phyloP scores from a whole-genome alignment of 2,329 filamentous ascomycete genomes.

The Ophiocordyceps camponoti-rufipedis region DNA sequence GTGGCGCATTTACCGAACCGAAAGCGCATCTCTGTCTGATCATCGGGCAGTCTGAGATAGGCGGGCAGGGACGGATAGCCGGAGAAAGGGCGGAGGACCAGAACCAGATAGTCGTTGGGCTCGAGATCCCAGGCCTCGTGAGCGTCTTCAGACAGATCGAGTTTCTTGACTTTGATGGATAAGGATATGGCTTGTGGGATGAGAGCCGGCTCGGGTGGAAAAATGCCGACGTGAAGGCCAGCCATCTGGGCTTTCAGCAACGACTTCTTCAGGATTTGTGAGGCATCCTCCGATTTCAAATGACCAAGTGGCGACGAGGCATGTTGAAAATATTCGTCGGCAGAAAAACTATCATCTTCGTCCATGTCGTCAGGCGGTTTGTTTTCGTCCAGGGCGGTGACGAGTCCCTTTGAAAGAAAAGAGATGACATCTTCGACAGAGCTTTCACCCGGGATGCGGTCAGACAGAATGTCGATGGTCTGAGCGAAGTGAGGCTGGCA shows the following conservation, averaged over 20 bases:
- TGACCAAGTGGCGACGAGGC: neutral
- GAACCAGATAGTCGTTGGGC: constrained; percentile 48
- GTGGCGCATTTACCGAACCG: constrained; percentile 50
- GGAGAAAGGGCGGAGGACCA: constrained; percentile 48
- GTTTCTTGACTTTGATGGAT: constrained; percentile 49
- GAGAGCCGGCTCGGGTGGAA: constrained; percentile 28
- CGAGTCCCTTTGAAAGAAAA: constrained; percentile 5
- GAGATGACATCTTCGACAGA: constrained; percentile 6
- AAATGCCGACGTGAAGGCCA: constrained; percentile 52
- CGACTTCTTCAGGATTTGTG: constrained; percentile 3
- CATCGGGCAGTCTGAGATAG: constrained; percentile 22
- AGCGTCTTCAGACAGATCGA: constrained; percentile 56
- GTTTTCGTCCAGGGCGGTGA: neutral
- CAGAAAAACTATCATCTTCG: neutral
- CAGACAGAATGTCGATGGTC: constrained; percentile 22
- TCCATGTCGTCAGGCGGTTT: neutral
- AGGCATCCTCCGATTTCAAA: neutral
- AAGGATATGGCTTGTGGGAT: constrained; percentile 35
- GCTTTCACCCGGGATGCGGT: constrained; percentile 12
- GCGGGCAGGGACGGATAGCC: constrained; percentile 43
- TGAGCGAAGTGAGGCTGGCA: constrained; percentile 18
- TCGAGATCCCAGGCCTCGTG: constrained; percentile 61
- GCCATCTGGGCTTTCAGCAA: constrained; percentile 38
- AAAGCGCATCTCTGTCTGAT: constrained; percentile 27
- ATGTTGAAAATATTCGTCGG: neutral